These are phyloP conservation scores for Suillus ampliporus DNA, from an alignment of 768 basidiomycete species.

Conservation along the genomic window DNA sequence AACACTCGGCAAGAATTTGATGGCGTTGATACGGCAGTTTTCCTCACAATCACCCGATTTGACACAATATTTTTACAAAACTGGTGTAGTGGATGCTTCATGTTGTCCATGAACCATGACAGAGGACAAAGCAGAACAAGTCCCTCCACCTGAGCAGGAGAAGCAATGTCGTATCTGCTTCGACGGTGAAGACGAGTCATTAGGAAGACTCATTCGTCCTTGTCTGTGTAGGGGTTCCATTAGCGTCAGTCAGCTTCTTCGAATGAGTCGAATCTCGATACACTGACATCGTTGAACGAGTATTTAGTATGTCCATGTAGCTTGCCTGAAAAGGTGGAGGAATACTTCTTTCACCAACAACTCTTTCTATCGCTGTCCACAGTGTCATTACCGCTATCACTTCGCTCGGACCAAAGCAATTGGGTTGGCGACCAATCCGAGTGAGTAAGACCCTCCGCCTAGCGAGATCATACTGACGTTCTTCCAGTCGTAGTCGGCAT, in stretches of 20 bases:
- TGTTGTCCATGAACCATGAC: constrained; percentile 8
- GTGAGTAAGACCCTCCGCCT: constrained; percentile 43
- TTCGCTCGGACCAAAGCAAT: constrained; percentile 73
- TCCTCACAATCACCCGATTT: background rate
- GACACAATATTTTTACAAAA: background rate
- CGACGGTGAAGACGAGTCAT: constrained; percentile 62
- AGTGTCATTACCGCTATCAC: constrained; percentile 79
- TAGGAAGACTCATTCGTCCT: constrained; percentile 83
- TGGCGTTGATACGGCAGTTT: too few relatives aligned
- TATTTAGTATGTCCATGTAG: constrained; percentile 75
- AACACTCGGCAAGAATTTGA: background rate
- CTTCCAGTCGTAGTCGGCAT: constrained; percentile 60
- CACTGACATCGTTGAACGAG: constrained; percentile 25
- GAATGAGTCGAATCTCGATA: constrained; percentile 3
- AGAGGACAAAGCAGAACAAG: constrained; percentile 23
- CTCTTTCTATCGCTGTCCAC: constrained; percentile 81
- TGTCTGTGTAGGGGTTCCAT: constrained; percentile 75
- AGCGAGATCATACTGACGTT: constrained; percentile 19
- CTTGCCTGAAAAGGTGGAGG: constrained; percentile 80
- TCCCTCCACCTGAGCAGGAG: constrained; percentile 38
- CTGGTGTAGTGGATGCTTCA: background rate
- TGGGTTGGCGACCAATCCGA: constrained; percentile 80
- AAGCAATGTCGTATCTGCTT: constrained; percentile 88
- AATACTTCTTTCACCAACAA: constrained; percentile 61
- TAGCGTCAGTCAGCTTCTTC: constrained; percentile 47